Evolutionary conservation across 345 rosid genomes (phyloP), one percentile per base, ranked within the genome.

Genomic region (Bruguiera parviflora): DNA sequence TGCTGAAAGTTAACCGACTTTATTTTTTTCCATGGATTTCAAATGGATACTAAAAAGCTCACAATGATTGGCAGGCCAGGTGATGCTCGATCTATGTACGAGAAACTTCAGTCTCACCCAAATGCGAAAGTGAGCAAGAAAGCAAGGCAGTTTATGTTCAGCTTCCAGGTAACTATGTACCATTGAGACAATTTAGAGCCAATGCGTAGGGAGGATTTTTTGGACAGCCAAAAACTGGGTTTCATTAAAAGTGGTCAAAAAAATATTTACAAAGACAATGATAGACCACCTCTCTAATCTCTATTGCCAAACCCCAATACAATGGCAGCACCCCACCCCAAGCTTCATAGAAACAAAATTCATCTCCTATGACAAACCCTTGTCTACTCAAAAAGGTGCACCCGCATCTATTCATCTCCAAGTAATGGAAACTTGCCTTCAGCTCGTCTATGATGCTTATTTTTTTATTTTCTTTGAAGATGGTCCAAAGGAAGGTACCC

Each of bases 31-130:
- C 5, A 53, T 53, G 61, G 47, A 18, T 65, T 20, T 56, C 53
- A 21, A 32, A 46, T 19, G 28, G 37, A 51, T 52, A 27, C 25
- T 57, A 65, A 61, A 21, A 43, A 21, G 51, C 29, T 70, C 58
- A 59, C 65, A 59, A 57, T 72, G 64, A 63, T 65, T 78, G 64
- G 47, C 91, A 91, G 98, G 82, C 13, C 72, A 78, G 79, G 78
- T 29, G 86, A 85, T 77, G 98, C 98, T 74, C 86, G 74, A 33
- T 20, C 77, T 11, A 80, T 93, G 97, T 93, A 93, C 22, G 94
- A 88, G 80, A 93, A 86, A 83, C 96, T 93, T 69, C 88, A 82
- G 66, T 84, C 88, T n/a, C 97, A 91, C 77, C 90, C 98, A 21
- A 89, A 74, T 72, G 78, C 84, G 21, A 58, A 74, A 73, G 90